Percentiles rank a stretch among this genome's conserved stretches.
Conservation (phyloP, 306 rosid species). For the Datisca glomerata region DNA sequence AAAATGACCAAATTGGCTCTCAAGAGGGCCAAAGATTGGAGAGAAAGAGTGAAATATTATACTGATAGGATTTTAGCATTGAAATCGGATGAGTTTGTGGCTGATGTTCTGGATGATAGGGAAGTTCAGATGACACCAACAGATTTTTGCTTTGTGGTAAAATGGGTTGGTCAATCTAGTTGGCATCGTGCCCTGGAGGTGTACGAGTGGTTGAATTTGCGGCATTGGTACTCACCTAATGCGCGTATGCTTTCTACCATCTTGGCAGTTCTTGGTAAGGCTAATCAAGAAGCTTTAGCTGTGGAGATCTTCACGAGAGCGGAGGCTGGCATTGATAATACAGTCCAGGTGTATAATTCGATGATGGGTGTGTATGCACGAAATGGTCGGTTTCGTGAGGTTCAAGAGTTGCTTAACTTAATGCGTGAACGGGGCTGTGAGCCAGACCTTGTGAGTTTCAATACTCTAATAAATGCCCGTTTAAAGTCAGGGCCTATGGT, state of each 20-base stretch:
- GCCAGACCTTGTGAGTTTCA: conserved; percentile 87
- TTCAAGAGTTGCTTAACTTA: conserved; percentile 44
- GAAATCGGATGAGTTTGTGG: conserved; percentile 66
- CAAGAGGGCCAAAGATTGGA: conserved; percentile 73
- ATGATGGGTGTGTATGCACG: conserved; percentile 91
- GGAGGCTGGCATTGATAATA: conserved; percentile 37
- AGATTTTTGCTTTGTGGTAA: conserved; percentile 85
- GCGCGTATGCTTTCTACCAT: conserved; percentile 89
- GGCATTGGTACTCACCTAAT: conserved; percentile 82
- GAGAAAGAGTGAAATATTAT: conserved; percentile 65
- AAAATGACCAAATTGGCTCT: conserved; percentile 76
- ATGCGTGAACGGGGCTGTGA: conserved; percentile 67
- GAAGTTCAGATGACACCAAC: conserved; percentile 77
- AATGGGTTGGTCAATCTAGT: conserved; percentile 58
- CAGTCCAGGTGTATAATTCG: conserved; percentile 81
- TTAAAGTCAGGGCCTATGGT: conserved; percentile 55
- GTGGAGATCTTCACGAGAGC: conserved; percentile 63
- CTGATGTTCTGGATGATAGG: conserved; percentile 64
- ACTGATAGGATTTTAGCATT: conserved; percentile 60
- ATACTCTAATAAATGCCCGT: conserved; percentile 77
- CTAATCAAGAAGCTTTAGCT: conserved; percentile 70
- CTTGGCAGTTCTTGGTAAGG: conserved; percentile 73
- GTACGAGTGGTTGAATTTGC: conserved; percentile 76
- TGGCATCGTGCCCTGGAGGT: conserved; percentile 94
- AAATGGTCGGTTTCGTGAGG: conserved; percentile 52